Percentiles rank a stretch among this genome's conserved stretches.
Evolutionary conservation across 768 basidiomycete species (phyloP).

Genomic region (Chalciporus sphaerocephalus): DNA sequence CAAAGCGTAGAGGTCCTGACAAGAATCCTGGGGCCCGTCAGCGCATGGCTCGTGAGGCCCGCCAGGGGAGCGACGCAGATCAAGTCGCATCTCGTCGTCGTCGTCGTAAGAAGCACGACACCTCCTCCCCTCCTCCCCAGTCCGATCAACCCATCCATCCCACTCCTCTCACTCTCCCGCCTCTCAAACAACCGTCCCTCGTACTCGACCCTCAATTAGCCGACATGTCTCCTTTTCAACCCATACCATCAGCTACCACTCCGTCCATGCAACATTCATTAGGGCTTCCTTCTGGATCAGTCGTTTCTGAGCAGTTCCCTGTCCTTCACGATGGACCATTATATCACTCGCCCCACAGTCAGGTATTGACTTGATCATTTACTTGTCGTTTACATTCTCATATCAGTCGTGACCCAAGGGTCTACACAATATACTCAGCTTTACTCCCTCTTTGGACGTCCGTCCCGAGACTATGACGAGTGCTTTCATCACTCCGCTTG

Average conservation of each 20-base stretch:
- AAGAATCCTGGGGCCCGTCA: conserved; percentile 77
- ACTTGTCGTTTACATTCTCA: conserved; percentile 22
- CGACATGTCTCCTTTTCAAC: conserved; percentile 15
- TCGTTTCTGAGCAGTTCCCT: conserved; percentile 8
- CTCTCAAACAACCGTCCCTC: conserved; percentile 9
- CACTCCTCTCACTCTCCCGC: not conserved
- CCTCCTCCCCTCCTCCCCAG: conserved; percentile 1
- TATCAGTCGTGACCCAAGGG: conserved; percentile 22
- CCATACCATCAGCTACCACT: not conserved
- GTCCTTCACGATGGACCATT: conserved; percentile 7
- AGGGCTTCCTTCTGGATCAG: conserved; percentile 6
- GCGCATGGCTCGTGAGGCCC: conserved; percentile 44
- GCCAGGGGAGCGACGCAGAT: conserved; percentile 31
- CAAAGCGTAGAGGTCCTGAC: conserved; percentile 79
- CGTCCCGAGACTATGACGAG: conserved; percentile 1
- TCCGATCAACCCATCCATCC: not conserved
- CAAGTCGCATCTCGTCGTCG: conserved; percentile 22
- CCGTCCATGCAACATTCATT: conserved; percentile 1
- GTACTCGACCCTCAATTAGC: conserved; percentile 26
- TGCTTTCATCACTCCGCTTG: conserved; percentile 10
- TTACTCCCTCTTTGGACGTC: conserved; percentile 5
- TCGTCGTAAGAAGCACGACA: conserved; percentile 17
- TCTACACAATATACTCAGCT: conserved; percentile 4
- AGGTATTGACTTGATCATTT: conserved; percentile 29
- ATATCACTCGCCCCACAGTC: conserved; percentile 21